Conservation (phyloP, 495 filamentous ascomycete genomes). For the Terfezia boudieri region DNA sequence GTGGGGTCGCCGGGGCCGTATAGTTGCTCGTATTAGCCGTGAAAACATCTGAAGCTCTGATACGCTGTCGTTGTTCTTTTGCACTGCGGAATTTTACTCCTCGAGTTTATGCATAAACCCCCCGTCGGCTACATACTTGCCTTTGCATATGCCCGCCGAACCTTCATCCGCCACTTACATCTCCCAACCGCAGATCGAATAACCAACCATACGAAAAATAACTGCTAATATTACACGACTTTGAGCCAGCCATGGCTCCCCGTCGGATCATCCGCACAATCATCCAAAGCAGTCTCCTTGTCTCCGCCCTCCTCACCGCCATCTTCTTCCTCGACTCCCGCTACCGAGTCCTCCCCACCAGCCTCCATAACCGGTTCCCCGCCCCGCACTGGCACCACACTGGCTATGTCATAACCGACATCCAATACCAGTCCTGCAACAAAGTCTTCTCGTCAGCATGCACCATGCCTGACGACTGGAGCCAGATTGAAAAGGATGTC, state of each 20-base stretch:
- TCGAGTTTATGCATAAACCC: too few relatives aligned
- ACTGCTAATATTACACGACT: too few relatives aligned
- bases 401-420: constrained; percentile 68
- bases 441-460: constrained; percentile 51
- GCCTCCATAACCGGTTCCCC: constrained; percentile 61
- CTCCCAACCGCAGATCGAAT: too few relatives aligned
- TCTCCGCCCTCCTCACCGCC: constrained; percentile 40
- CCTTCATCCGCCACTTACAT: too few relatives aligned
- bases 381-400: constrained; percentile 62
- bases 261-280: constrained; percentile 45
- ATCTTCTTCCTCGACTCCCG: constrained; percentile 60
- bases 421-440: constrained; percentile 61
- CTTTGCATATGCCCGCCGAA: too few relatives aligned
- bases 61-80: too few relatives aligned
- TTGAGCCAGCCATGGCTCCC: background rate
- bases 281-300: constrained; percentile 51
- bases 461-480: constrained; percentile 53
- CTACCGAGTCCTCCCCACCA: constrained; percentile 59
- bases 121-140: too few relatives aligned
- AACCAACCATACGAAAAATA: too few relatives aligned
- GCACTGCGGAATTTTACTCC: too few relatives aligned
- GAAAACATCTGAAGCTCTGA: too few relatives aligned
- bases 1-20: too few relatives aligned
- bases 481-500: constrained; percentile 77
- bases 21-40: too few relatives aligned